These are phyloP conservation scores for Amanita rimosa DNA, from an alignment of 768 basidiomycete genomes.

Conservation along the genomic window DNA sequence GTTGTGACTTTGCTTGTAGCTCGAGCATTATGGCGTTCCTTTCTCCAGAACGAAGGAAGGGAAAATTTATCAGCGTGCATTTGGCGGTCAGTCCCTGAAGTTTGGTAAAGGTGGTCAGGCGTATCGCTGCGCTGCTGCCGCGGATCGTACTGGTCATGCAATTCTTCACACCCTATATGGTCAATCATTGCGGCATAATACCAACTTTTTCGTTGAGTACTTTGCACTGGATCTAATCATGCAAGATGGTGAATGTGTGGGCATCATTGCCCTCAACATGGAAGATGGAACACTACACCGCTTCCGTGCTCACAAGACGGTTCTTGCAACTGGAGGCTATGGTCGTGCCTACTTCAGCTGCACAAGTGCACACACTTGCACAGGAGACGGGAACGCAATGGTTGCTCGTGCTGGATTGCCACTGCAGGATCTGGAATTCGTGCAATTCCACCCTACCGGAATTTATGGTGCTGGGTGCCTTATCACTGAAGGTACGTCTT, in stretches of 20 bases:
- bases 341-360: slow-evolving; percentile 98
- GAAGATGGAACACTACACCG: slow-evolving; percentile 98
- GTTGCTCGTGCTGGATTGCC: slow-evolving; percentile 93
- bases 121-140: slow-evolving; percentile 96
- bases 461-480: slow-evolving; percentile 99
- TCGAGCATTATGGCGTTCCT: slow-evolving; percentile 97
- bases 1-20: slow-evolving; percentile 32
- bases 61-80: slow-evolving; percentile 99
- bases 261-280: slow-evolving; percentile 98
- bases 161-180: slow-evolving; percentile 98
- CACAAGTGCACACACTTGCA: slow-evolving; percentile 97
- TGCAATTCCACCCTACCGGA: slow-evolving; percentile 99
- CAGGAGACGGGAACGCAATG: slow-evolving; percentile 99
- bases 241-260: slow-evolving; percentile 98
- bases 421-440: slow-evolving; percentile 94
- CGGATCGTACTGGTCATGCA: slow-evolving; percentile 97
- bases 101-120: slow-evolving; percentile 98
- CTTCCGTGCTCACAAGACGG: slow-evolving; percentile 97
- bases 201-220: slow-evolving; percentile 99
- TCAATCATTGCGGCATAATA: slow-evolving; percentile 97
- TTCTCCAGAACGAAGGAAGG: slow-evolving; percentile 98
- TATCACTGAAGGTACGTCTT: slow-evolving; percentile 79
- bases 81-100: slow-evolving; percentile 95
- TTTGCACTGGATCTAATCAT: slow-evolving; percentile 99
- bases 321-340: slow-evolving; percentile 96